These are phyloP conservation scores for Dipteronia sinensis DNA, from an alignment of 345 rosid genomes.

Conservation along the genomic window DNA sequence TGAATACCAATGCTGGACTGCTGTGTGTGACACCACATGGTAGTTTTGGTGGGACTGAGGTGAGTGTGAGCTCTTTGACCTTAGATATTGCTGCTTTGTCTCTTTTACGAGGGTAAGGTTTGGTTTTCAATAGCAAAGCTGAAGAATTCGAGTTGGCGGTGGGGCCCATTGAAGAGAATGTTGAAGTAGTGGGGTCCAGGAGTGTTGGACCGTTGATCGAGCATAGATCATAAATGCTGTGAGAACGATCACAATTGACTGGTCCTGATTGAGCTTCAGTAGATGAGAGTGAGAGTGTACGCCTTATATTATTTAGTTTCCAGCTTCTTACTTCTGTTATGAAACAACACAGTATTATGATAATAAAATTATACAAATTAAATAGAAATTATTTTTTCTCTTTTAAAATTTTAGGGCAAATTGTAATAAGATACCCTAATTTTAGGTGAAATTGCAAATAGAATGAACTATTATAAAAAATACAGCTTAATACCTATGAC, in stretches of 20 bases:
- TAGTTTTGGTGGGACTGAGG: constrained; percentile 20
- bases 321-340: background rate
- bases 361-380: background rate
- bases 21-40: constrained; percentile 31
- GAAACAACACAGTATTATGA: background rate
- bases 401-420: no score
- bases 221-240: constrained; percentile 38
- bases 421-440: no score
- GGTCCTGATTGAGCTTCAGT: background rate
- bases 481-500: no score
- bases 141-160: background rate
- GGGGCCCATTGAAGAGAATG: constrained; percentile 25
- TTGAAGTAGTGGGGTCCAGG: constrained; percentile 33
- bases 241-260: constrained; percentile 43
- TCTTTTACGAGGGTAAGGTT: constrained; percentile 45
- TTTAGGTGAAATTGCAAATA: no score
- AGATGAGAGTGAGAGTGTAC: background rate
- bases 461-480: no score
- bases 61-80: constrained; percentile 36
- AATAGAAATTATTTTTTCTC: no score
- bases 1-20: constrained; percentile 36
- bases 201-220: constrained; percentile 32
- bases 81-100: constrained; percentile 34
- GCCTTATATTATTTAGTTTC: background rate
- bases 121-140: constrained; percentile 23